These are phyloP conservation scores for Calcarisporium arbuscula DNA, from an alignment of 2,329 filamentous ascomycete species.

Conservation along the genomic window DNA sequence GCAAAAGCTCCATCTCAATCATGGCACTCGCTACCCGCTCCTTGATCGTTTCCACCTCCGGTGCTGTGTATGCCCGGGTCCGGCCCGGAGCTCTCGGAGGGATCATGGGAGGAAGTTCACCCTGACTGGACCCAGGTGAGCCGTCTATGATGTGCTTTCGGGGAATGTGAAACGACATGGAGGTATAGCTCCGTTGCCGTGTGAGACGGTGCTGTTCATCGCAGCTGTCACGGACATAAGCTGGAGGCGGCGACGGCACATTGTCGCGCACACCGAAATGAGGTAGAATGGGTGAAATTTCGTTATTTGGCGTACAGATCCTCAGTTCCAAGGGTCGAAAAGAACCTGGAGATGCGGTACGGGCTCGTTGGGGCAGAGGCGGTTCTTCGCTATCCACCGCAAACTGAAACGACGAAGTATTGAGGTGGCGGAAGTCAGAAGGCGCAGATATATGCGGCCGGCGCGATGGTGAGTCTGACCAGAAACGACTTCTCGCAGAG, in stretches of 20 bases:
- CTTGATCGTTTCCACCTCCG: constrained; percentile 44
- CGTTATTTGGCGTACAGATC: constrained; percentile 36
- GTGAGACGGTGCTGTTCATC: constrained; percentile 23
- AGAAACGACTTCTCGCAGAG: constrained; percentile 40
- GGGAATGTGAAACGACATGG: constrained; percentile 51
- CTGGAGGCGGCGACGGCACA: constrained; percentile 33
- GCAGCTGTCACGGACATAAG: constrained; percentile 23
- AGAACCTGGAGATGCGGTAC: constrained; percentile 25
- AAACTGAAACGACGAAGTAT: constrained; percentile 39
- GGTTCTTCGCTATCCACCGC: constrained; percentile 11
- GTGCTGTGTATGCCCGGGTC: constrained; percentile 37
- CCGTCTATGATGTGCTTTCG: constrained; percentile 31
- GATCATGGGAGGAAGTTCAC: constrained; percentile 25
- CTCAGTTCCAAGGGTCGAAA: constrained; percentile 53
- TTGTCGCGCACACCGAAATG: constrained; percentile 37
- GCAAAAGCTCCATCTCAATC: constrained; percentile 51
- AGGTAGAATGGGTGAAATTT: constrained; percentile 50
- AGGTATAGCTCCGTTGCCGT: constrained; percentile 41
- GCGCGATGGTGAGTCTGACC: constrained; percentile 39
- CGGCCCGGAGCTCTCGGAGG: constrained; percentile 35
- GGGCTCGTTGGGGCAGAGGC: constrained; percentile 8
- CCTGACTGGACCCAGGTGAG: constrained; percentile 15
- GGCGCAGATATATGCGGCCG: constrained; percentile 53
- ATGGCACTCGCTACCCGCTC: constrained; percentile 51
- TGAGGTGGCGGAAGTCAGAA: constrained; percentile 53